Percentiles rank a stretch among this genome's conserved stretches.
phyloP scores from a whole-genome alignment of 371 early-diverging fungal genomes.

The Blakeslea trispora region DNA sequence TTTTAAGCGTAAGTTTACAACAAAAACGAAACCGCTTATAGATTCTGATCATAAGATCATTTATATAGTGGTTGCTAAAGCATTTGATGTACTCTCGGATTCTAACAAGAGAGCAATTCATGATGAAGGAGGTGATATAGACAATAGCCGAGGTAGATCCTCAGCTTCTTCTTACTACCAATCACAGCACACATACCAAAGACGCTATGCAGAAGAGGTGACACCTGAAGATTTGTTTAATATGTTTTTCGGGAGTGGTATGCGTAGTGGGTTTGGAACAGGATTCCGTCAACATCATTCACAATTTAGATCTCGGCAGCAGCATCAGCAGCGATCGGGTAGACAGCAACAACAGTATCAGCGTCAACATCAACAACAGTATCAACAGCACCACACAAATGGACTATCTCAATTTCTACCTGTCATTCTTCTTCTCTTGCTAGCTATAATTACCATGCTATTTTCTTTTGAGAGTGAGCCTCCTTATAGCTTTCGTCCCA shows the following conservation, averaged over 20 bases:
- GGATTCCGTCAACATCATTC: constrained; percentile 5
- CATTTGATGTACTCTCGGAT: constrained; percentile 88
- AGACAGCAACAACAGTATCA: constrained; percentile 16
- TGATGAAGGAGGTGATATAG: constrained; percentile 83
- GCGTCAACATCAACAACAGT: constrained; percentile 10
- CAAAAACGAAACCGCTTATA: neutral
- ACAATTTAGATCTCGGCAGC: constrained; percentile 15
- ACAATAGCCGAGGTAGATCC: constrained; percentile 37
- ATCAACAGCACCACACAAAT: constrained; percentile 1
- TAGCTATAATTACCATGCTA: constrained; percentile 15
- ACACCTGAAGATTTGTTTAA: constrained; percentile 92
- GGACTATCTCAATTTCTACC: constrained; percentile 18
- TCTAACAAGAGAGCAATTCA: constrained; percentile 82
- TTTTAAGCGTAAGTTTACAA: constrained; percentile 71
- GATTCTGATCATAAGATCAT: too few species aligned
- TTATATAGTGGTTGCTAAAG: constrained; percentile 85
- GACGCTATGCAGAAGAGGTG: constrained; percentile 66
- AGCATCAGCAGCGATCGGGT: constrained; percentile 16
- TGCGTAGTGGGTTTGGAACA: constrained; percentile 17
- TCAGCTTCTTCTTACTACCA: constrained; percentile 21
- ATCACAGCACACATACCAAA: constrained; percentile 31
- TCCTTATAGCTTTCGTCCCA: constrained; percentile 37
- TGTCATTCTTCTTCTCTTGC: constrained; percentile 12
- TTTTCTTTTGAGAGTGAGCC: constrained; percentile 32
- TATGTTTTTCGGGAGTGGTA: constrained; percentile 83